Base-by-base conservation (phyloP, 176 grass and related monocot genomes). In the Tuctoria greenei region DNA sequence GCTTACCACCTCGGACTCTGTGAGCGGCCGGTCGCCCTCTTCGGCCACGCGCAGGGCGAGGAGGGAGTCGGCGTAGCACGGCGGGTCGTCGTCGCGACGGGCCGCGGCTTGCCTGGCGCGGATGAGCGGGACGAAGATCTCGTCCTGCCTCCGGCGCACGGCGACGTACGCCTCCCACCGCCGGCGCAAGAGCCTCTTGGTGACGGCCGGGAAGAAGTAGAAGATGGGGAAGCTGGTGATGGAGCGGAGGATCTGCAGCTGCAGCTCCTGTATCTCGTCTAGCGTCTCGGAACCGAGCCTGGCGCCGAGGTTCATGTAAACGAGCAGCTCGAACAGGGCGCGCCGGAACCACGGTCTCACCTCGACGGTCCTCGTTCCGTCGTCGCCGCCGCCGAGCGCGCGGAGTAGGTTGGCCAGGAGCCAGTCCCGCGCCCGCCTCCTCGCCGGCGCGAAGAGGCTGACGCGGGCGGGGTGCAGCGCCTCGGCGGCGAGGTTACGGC, bases 241-340 rank as follows among this genome's bases (percentile, higher is more conserved):
- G 51, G 60, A 58, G 31, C 21, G 37, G 37, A 86, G 72, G 5
- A 84, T 16, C 8, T 7, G 9, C 8, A 21, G 28, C 65, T 84
- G 61, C 56, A 83, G 61, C 41, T n/a, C 24, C 64, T 88, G 58
- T 27, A 95, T 34, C 50, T 91, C 85, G 23, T 44, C 56, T 31
- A 91, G 65, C 36, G 27, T 6, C 37, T 78, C 45, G 44, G 38
- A 10, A 28, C 56, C 46, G 11, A 81, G 71, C 56, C 71, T 73
- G 28, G 72, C 88, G 14, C 92, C 85, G 39, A 94, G 76, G 82
- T 85, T 84, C 82, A 86, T 86, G 55, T 83, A 61, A 36, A 83
- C 71, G 8, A 88, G 66, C 28, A 86, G 70, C 76, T 67, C 72
- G 68, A 86, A 88, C 72, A 86, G 24, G 42, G 85, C 85, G 54